These are phyloP conservation scores for Exophiala alcalophila DNA, from an alignment of 2,329 filamentous ascomycete genomes.

Conservation along the genomic window DNA sequence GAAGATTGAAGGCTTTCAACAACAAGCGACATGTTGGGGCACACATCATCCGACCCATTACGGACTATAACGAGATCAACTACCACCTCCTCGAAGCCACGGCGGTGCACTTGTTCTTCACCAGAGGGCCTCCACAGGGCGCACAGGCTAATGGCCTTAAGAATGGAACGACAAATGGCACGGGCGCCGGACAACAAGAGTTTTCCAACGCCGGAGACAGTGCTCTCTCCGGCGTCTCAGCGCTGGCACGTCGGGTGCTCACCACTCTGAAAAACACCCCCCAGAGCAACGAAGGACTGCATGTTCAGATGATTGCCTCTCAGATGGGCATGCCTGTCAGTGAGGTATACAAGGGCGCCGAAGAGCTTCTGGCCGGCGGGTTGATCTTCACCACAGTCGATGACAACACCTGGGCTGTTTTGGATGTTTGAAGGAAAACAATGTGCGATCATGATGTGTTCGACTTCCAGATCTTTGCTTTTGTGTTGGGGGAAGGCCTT, in stretches of 20 bases:
- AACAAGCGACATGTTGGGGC: slow-evolving; percentile 79
- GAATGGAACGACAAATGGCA: slow-evolving; percentile 37
- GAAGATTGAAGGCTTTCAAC: slow-evolving; percentile 77
- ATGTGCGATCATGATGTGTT: too few relatives aligned
- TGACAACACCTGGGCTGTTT: slow-evolving; percentile 84
- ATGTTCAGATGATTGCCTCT: slow-evolving; percentile 72
- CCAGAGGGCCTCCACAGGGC: slow-evolving; percentile 60
- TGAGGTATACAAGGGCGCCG: slow-evolving; percentile 73
- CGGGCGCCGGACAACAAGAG: slow-evolving; percentile 35
- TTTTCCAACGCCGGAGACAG: slow-evolving; percentile 31
- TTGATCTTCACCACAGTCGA: slow-evolving; percentile 88
- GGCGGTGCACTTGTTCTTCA: slow-evolving; percentile 81
- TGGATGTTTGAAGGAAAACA: slow-evolving; percentile 54
- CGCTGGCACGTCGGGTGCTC: slow-evolving; percentile 67
- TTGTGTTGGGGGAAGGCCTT: too few relatives aligned
- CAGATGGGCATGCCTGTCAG: slow-evolving; percentile 62
- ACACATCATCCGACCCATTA: slow-evolving; percentile 74
- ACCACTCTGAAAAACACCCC: slow-evolving; percentile 63
- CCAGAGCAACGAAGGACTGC: slow-evolving; percentile 76
- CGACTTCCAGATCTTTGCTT: too few relatives aligned
- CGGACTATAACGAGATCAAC: slow-evolving; percentile 87
- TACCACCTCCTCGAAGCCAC: slow-evolving; percentile 90
- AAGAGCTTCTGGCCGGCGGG: slow-evolving; percentile 72
- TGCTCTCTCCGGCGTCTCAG: slow-evolving; percentile 50
- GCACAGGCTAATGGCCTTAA: slow-evolving; percentile 39